Evolutionary conservation across 306 rosid species (phyloP), one percentile per base, ranked within the genome.

Genomic region (cucumber (Cucumis sativus)): DNA sequence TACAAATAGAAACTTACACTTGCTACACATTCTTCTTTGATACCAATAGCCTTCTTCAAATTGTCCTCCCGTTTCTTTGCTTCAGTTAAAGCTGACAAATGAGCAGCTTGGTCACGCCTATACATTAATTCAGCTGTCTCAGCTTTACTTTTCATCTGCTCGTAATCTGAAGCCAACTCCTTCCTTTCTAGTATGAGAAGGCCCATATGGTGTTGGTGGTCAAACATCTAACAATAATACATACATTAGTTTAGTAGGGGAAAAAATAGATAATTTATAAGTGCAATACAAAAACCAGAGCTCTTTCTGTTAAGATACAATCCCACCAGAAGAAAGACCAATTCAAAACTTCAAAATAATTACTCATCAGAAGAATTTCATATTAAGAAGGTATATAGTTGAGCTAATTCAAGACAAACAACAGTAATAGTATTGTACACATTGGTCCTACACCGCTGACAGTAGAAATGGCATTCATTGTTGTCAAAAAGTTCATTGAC

Each of bases 161-260:
- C 99, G 83, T 79, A 88, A 75, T 89, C 87, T 74, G 88, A 84
- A 69, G 79, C 65, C 86, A 87, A 79, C 72, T 89, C 96, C 78
- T 86, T 92, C 79, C 76, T 96, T 89, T 91, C 99, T 88, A 96
- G 64, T 80, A 96, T 80, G 82, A 96, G 87, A 85, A 96, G 96
- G 68, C 99, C 99, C 99, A 96, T 96, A 81, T 96, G 96, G 79
- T 92, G 93, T 80, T 92, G 98, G 84, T 87, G 99, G 70, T 96
- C 91, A 39, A 86, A 87, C 77, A 96, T 82, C 99, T 96, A 79
- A 81, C 21, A 81, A 77, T 72, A 74, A 41, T 5, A 82, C 61
- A 77, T 14, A 60, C 23, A 56, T 83, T 52, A 85, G 79, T 66
- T n/a, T 51, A 33, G 40, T 7, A 56, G 9, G 77, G 9, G 40